A percentile compares a stretch with the other conserved stretches of the same genome.
These are phyloP conservation scores for Suillus clintonianus DNA, from an alignment of 768 basidiomycete species.

Conservation along the genomic window DNA sequence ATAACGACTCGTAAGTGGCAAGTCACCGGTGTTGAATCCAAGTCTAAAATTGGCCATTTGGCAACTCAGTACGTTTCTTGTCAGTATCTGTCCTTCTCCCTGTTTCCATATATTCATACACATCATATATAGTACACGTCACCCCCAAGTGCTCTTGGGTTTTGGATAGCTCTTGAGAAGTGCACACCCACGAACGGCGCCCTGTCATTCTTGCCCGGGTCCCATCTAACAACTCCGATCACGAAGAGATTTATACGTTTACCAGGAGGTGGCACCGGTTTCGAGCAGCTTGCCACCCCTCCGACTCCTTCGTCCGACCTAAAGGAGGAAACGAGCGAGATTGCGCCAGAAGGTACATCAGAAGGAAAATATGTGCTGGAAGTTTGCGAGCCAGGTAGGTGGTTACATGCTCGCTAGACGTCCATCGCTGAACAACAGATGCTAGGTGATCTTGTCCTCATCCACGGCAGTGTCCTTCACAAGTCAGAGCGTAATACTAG, in stretches of 20 bases:
- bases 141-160: slow-evolving; percentile 89
- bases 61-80: slow-evolving; percentile 68
- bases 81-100: slow-evolving; percentile 32
- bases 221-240: slow-evolving; percentile 74
- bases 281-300: slow-evolving; percentile 59
- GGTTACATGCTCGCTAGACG: not conserved
- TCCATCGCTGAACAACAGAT: not conserved
- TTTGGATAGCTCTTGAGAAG: slow-evolving; percentile 94
- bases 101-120: not conserved
- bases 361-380: slow-evolving; percentile 64
- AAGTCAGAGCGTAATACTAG: slow-evolving; percentile 88
- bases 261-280: slow-evolving; percentile 78
- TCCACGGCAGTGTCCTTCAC: slow-evolving; percentile 92
- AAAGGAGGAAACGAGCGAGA: slow-evolving; percentile 2
- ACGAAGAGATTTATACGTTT: slow-evolving; percentile 86
- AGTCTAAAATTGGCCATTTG: not conserved
- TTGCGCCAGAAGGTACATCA: slow-evolving; percentile 4
- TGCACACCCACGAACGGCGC: slow-evolving; percentile 86
- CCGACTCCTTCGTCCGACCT: slow-evolving; percentile 8
- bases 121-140: slow-evolving; percentile 71
- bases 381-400: slow-evolving; percentile 69
- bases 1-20: slow-evolving; percentile 85
- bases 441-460: slow-evolving; percentile 83
- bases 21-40: not conserved
- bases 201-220: slow-evolving; percentile 87